phyloP scores from a whole-genome alignment of 805 yeast species.

The Ogataea chonburiensis region DNA sequence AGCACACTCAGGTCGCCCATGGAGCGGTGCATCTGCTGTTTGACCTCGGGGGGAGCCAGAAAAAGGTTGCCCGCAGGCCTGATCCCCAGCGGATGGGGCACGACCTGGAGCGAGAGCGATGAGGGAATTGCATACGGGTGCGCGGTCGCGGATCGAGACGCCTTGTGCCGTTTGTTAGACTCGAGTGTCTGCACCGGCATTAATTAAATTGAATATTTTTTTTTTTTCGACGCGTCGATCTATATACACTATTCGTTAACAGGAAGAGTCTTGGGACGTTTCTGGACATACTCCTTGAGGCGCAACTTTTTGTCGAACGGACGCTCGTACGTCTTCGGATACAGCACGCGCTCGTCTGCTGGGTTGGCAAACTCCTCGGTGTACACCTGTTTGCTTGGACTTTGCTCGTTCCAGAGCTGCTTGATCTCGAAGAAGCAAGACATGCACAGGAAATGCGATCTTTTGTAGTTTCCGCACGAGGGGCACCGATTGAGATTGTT shows the following conservation, averaged over 20 bases:
- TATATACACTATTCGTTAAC: conserved; percentile 35
- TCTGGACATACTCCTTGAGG: conserved; percentile 54
- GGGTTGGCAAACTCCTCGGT: conserved; percentile 49
- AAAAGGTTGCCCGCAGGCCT: conserved; percentile 69
- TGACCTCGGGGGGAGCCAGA: conserved; percentile 22
- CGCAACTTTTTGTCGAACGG: conserved; percentile 45
- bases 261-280: conserved; percentile 56
- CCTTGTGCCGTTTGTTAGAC: conserved; percentile 6
- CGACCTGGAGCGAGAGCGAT: conserved; percentile 26
- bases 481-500: conserved; percentile 87
- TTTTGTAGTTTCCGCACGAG: conserved; percentile 88
- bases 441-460: conserved; percentile 91
- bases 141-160: conserved; percentile 6
- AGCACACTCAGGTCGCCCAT: conserved; percentile 54
- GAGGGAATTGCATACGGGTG: conserved; percentile 19
- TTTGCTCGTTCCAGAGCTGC: conserved; percentile 56
- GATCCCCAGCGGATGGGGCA: conserved; percentile 69
- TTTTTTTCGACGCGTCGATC: conserved; percentile 16
- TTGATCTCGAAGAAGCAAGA: conserved; percentile 83
- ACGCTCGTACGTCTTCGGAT: conserved; percentile 67
- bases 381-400: conserved; percentile 31
- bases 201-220: conserved; percentile 1
- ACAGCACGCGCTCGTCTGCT: conserved; percentile 61
- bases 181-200: conserved; percentile 1
- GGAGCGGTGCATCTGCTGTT: conserved; percentile 30